phyloP scores from a whole-genome alignment of 1,284 basidiomycete species.

The Moesziomyces globuligerus region DNA sequence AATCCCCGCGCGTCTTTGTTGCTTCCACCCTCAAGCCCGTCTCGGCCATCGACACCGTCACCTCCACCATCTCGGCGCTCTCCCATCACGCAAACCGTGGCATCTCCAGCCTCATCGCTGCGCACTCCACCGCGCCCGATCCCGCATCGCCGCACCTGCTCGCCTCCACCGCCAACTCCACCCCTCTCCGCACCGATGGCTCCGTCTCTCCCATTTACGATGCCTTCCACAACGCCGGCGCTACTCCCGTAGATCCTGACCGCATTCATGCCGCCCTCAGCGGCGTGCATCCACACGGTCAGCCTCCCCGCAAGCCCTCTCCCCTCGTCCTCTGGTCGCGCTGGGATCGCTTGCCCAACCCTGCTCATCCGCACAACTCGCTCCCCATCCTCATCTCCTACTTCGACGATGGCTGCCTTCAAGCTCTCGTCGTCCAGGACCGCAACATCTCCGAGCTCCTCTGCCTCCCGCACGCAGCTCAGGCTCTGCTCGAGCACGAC shows the following conservation, averaged over 20 bases:
- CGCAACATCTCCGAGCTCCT: constrained; percentile 41
- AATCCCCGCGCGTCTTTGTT: constrained; percentile 21
- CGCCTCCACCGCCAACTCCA: constrained; percentile 9
- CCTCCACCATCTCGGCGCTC: constrained; percentile 39
- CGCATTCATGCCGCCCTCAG: constrained; percentile 22
- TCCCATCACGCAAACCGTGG: constrained; percentile 44
- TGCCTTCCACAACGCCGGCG: constrained; percentile 39
- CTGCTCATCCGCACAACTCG: constrained; percentile 2
- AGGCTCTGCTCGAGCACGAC: constrained; percentile 1
- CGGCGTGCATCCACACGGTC: background rate
- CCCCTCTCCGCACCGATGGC: constrained; percentile 27
- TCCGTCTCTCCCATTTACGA: constrained; percentile 47
- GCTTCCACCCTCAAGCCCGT: constrained; percentile 30
- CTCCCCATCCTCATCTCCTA: constrained; percentile 33
- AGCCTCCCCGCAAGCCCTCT: background rate
- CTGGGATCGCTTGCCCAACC: constrained; percentile 32
- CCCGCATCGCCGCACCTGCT: constrained; percentile 13
- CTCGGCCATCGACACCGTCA: constrained; percentile 35
- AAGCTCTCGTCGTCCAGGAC: constrained; percentile 31
- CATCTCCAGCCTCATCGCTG: constrained; percentile 30
- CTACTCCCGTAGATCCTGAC: constrained; percentile 11
- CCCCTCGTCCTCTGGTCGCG: constrained; percentile 35
- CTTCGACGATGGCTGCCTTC: constrained; percentile 34
- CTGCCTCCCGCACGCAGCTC: constrained; percentile 20
- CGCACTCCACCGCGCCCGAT: constrained; percentile 9